Conservation (phyloP, 1,139 yeast genomes). For the Pichia sp. region DNA sequence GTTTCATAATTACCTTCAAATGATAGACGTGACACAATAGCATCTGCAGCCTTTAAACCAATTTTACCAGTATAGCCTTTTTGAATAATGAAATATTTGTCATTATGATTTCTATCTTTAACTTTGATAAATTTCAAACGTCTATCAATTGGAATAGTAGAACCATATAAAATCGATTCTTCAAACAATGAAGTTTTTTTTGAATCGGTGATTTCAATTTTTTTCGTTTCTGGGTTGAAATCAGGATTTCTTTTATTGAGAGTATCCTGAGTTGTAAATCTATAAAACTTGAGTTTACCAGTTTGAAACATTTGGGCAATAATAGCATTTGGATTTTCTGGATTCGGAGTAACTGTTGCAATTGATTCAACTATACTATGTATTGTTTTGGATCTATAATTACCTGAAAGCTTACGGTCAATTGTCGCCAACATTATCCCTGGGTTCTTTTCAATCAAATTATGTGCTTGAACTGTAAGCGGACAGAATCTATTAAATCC, state of each 20-base stretch:
- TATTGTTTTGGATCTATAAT: slow-evolving; percentile 9
- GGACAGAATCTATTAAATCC: slow-evolving; percentile 46
- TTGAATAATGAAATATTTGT: slow-evolving; percentile 2
- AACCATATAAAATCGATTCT: slow-evolving; percentile 14
- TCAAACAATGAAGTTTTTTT: slow-evolving; percentile 16
- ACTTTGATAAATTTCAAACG: slow-evolving; percentile 1
- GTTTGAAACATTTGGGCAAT: slow-evolving; percentile 64
- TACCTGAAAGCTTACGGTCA: slow-evolving; percentile 45
- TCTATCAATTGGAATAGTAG: slow-evolving; percentile 1
- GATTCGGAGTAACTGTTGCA: slow-evolving; percentile 7
- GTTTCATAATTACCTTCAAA: slow-evolving; percentile 2
- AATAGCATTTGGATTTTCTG: slow-evolving; percentile 23
- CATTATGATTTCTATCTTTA: not conserved
- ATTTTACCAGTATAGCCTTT: slow-evolving; percentile 5
- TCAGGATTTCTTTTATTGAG: slow-evolving; percentile 16
- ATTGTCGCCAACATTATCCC: slow-evolving; percentile 59
- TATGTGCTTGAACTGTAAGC: slow-evolving; percentile 54
- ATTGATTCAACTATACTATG: slow-evolving; percentile 10
- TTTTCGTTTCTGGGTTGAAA: not conserved
- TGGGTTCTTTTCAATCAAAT: slow-evolving; percentile 32
- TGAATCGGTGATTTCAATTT: not conserved
- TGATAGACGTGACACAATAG: not conserved
- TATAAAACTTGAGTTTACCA: slow-evolving; percentile 66
- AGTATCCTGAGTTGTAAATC: slow-evolving; percentile 46
- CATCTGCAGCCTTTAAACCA: not conserved